These are phyloP conservation scores for Dovyalis caffra DNA, from an alignment of 345 rosid genomes.

Conservation along the genomic window DNA sequence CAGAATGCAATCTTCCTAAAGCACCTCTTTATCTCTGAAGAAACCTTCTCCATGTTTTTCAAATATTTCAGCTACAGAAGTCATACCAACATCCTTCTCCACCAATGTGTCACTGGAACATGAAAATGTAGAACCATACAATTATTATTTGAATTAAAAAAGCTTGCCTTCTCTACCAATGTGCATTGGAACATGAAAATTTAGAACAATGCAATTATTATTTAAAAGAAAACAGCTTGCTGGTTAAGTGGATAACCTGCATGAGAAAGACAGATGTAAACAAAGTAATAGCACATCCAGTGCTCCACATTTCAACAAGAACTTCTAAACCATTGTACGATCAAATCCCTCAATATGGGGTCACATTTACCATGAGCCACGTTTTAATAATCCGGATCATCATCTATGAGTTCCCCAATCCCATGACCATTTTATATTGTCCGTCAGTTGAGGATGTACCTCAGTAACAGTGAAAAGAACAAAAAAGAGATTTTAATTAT, in stretches of 20 bases:
- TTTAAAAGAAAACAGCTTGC: not conserved
- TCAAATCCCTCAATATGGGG: not conserved
- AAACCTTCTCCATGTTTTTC: conserved; percentile 71
- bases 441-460: not conserved
- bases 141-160: conserved; percentile 7
- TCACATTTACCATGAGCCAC: not conserved
- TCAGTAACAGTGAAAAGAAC: not conserved
- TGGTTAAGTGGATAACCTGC: conserved; percentile 4
- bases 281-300: conserved; percentile 3
- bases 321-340: not conserved
- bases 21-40: conserved; percentile 92
- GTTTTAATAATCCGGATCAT: not conserved
- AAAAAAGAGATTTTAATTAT: not conserved
- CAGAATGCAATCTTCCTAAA: conserved; percentile 4
- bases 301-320: not conserved
- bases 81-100: conserved; percentile 62
- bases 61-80: conserved; percentile 81
- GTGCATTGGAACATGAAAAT: conserved; percentile 46
- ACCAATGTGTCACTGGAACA: conserved; percentile 62
- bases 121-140: conserved; percentile 8
- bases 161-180: conserved; percentile 67
- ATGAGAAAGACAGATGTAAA: not conserved
- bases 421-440: not conserved
- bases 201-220: not conserved
- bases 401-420: not conserved